Evolutionary conservation across 164 flowering plant species (phyloP), one percentile per base, ranked within the genome.

Genomic region (Chimonanthus salicifolius): DNA sequence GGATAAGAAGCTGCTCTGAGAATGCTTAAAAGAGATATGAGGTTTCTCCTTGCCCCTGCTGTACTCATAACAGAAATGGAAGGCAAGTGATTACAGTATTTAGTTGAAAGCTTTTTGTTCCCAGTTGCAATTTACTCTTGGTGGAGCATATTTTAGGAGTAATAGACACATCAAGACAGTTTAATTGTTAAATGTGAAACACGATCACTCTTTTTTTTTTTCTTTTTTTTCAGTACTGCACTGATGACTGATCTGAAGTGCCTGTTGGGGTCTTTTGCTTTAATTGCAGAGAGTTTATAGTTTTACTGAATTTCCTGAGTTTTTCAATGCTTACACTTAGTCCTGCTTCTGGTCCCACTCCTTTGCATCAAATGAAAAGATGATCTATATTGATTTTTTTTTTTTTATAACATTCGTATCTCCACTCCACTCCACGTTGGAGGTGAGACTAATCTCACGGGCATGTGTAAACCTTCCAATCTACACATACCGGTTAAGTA

Each of bases 1-100:
- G 71, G 60, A 71, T 63, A 80, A 68, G 58, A 80, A 74, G 68
- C 74, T 58, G 44, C 72, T 68, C 46, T 74, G 70, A 76, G 68
- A 64, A 72, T 15, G 69, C 9, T 46, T 6, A 66, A 43, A 67
- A 63, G 44, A 44, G 8, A 13, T 54, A 16, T 54, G 60, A 54
- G 16, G 60, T 54, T 54, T 54, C 60, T 54, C 60, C 16, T 54
- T 51, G 16, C 60, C 60, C 60, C 16, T 11, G 5, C 11, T 54
- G 3, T 54, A 11, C 11, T 54, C 16, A 54, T 54, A 54, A 54
- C 16, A 13, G 33, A 54, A 54, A 54, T 10, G 60, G 60, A 54
- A 54, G 4, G 60, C 11, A 13, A 54, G 60, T 54, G 10, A 54
- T 54, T 54, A n/a, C 16, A 54, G 60, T 13, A n/a, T 10, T n/a